Conservation (phyloP, 2,329 filamentous ascomycete species). For the Teratosphaeriaceae sp. region DNA sequence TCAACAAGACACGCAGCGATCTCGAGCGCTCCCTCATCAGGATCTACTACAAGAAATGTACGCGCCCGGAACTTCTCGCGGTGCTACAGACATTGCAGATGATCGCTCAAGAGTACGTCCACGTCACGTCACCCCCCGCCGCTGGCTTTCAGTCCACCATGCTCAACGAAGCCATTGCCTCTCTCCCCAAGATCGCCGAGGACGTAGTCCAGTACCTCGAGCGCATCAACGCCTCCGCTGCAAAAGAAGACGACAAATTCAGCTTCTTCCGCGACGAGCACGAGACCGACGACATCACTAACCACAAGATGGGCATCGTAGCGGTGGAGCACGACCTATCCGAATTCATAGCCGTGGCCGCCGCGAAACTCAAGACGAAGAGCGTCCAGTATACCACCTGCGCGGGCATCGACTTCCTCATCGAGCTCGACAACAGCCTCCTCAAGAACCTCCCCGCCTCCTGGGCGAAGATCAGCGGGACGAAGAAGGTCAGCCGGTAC, state of each 20-base stretch:
- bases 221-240: constrained; percentile 77
- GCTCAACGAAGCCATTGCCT: constrained; percentile 63
- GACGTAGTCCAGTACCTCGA: constrained; percentile 71
- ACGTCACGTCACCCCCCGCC: constrained; percentile 57
- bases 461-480: constrained; percentile 92
- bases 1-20: constrained; percentile 68
- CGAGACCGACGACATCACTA: constrained; percentile 82
- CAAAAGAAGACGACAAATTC: constrained; percentile 85
- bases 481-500: constrained; percentile 86
- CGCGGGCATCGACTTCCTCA: constrained; percentile 86
- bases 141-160: constrained; percentile 66
- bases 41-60: constrained; percentile 96
- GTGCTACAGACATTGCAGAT: constrained; percentile 80
- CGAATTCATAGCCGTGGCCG: constrained; percentile 64
- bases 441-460: constrained; percentile 86
- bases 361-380: constrained; percentile 63
- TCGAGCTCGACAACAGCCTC: constrained; percentile 79
- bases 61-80: constrained; percentile 76
- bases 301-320: constrained; percentile 90
- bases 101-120: constrained; percentile 69
- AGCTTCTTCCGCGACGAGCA: constrained; percentile 81
- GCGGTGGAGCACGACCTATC: constrained; percentile 84
- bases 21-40: constrained; percentile 89
- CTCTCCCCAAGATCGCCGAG: constrained; percentile 68
- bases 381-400: constrained; percentile 73